A percentile compares a stretch with the other conserved stretches of the same genome.
phyloP scores from a whole-genome alignment of 2,329 filamentous ascomycete species.

The Verticillium nonalfalfae region DNA sequence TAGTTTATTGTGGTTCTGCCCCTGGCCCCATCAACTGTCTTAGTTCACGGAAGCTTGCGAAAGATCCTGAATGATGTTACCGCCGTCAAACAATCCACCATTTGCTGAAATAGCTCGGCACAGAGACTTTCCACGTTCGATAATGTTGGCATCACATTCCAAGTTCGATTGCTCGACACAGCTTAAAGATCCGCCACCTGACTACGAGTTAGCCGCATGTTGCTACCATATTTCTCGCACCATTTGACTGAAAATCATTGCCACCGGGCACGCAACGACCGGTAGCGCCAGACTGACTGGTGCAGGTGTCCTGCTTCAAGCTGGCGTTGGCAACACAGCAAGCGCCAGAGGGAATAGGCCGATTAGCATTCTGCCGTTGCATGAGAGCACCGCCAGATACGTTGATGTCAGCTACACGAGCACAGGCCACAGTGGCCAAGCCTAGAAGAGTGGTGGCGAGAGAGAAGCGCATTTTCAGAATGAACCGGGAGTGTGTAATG shows the following conservation, averaged over 20 bases:
- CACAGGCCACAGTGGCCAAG: conserved; percentile 16
- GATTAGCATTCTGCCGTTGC: conserved; percentile 24
- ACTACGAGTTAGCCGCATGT: background rate
- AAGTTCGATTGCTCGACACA: conserved; percentile 18
- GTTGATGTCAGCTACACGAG: conserved; percentile 3
- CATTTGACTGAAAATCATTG: conserved; percentile 23
- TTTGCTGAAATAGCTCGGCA: conserved; percentile 18
- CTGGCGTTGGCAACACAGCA: conserved; percentile 27
- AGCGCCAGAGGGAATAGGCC: conserved; percentile 23
- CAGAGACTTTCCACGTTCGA: conserved; percentile 18
- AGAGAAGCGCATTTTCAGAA: conserved; percentile 21
- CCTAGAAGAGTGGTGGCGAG: conserved; percentile 16
- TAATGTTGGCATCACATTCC: conserved; percentile 15
- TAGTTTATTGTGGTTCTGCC: no score
- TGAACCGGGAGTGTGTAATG: background rate
- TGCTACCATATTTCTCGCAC: background rate
- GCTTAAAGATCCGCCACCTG: conserved; percentile 17
- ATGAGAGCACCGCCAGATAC: conserved; percentile 12
- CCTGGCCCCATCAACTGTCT: background rate
- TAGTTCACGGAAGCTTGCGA: conserved; percentile 18
- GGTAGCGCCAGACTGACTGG: conserved; percentile 19
- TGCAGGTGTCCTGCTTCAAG: conserved; percentile 29
- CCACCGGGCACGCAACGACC: conserved; percentile 26
- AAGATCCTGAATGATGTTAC: conserved; percentile 15
- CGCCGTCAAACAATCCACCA: conserved; percentile 19